phyloP scores from a whole-genome alignment of 257 asterid species.

The Solanum stenotomum region DNA sequence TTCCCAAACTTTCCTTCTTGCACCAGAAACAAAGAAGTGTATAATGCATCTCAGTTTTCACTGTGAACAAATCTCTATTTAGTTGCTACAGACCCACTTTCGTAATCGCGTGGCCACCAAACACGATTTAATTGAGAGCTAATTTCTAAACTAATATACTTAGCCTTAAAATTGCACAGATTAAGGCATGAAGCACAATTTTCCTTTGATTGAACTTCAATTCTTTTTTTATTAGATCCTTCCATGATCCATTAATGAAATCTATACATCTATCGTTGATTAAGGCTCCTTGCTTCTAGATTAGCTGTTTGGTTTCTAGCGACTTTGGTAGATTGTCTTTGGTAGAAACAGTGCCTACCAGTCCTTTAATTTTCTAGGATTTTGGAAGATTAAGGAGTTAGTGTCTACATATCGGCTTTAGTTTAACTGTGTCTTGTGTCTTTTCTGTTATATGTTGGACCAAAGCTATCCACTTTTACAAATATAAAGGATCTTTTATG shows the following conservation, averaged over 20 bases:
- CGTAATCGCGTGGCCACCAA: background rate
- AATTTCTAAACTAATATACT: background rate
- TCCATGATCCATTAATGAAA: background rate
- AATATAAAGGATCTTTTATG: background rate
- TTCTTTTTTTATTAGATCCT: background rate
- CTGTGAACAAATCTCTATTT: background rate
- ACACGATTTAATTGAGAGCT: fast-evolving
- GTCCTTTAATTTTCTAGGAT: background rate
- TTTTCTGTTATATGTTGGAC: background rate
- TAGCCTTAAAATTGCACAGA: background rate
- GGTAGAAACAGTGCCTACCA: background rate
- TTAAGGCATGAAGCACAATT: background rate
- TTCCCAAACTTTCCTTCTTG: background rate
- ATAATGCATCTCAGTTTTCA: background rate
- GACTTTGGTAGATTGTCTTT: background rate
- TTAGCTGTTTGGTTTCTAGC: background rate
- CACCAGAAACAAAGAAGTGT: background rate
- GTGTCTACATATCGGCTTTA: background rate
- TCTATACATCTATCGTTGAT: background rate
- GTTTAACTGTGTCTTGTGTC: background rate
- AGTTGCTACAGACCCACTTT: background rate
- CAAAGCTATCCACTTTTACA: background rate
- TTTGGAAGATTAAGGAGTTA: background rate
- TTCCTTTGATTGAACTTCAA: background rate
- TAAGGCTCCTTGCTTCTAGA: background rate